Evolutionary conservation across 139 green algal genomes (phyloP), one percentile per base, ranked within the genome.

Genomic region (Ostreobium quekettii): DNA sequence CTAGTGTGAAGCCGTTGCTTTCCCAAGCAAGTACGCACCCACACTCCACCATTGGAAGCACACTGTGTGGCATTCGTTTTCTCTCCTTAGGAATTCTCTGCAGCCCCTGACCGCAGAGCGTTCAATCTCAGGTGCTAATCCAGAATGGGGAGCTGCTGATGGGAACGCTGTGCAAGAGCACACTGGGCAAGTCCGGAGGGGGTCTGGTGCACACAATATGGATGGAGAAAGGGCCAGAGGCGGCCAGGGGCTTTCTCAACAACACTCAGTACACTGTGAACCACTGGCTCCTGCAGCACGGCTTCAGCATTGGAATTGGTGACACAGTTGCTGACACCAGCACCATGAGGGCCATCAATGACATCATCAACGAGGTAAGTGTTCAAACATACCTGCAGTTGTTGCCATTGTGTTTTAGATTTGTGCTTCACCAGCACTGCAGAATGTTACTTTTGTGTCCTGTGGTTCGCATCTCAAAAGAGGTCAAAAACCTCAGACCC

Each of bases 111-210:
- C n/a, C n/a, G n/a, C n/a, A n/a, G n/a, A n/a, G n/a, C n/a, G n/a
- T n/a, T n/a, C n/a, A n/a, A n/a, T n/a, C 3, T 35, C 82, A 96
- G 80, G 92, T 98, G 37, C 71, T 94, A 22, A 96, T 99, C 64
- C 86, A 93, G 33, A 70, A 83, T 31, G 94, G 94, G 4, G 74
- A 89, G 73, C 71, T 96, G 37, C 63, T 98, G 11, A 86, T 80
- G 31, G 94, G 94, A 35, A 93, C 81, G 42, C 79, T 99, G 67
- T 97, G 91, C 84, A 99, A 99, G 83, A 97, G 95, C 73, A 91
- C 86, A 22, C 78, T 99, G 71, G 94, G 94, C 29, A 80, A 86
- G 4, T 70, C 73, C 7, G 80, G 70, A 0, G 94, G 93, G 60
- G 83, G 86, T 47, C 74, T 99, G 61, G 85, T 97, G 65, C 94